Evolutionary conservation across 2,329 filamentous ascomycete species (phyloP), one percentile per base, ranked within the genome.

Genomic region (Trichophyton equinum): DNA sequence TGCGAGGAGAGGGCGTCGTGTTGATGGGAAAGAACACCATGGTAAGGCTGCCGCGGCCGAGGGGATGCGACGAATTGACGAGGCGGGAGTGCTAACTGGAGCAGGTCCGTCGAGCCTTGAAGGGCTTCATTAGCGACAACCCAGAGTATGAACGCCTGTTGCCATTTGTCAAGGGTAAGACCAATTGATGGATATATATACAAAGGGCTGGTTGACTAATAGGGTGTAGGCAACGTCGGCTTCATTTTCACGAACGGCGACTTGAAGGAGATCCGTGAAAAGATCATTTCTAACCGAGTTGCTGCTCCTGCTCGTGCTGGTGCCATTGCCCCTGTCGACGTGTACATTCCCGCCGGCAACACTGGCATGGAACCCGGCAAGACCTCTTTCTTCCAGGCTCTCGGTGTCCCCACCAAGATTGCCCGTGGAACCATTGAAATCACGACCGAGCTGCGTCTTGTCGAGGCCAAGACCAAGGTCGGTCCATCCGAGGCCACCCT

Each of bases 361-460:
- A 99, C 94, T 74, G 94, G 94, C 82, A 99, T 99, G 94, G 94
- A 99, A 81, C 95, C 94, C 77, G 95, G 95, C 80, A 99, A 99
- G 89, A 99, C 94, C 75, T 97, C 94, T 77, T 99, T 99, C 91
- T 99, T 99, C 91, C 94, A 99, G 87, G 94, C 94, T 74, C 94
- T 99, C 80, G 92, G 92, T 90, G 91, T 99, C 77, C 94, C 94
- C 76, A 99, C 94, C 85, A 99, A 99, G 91, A 99, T 99, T 82
- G 94, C 94, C 77, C 94, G 94, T 95, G 95, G 94, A 95, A 99
- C 94, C 81, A 99, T 99, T 81, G 94, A 99, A 89, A 99, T 99
- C 76, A 96, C 91, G 67, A 83, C 86, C 73, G 94, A 99, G 76
- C 84, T 99, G 73, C 97, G 96, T 89, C 89, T 99, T 78, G 88